These are phyloP conservation scores for Fusarium transvaalense DNA, from an alignment of 2,329 filamentous ascomycete species.

Conservation along the genomic window DNA sequence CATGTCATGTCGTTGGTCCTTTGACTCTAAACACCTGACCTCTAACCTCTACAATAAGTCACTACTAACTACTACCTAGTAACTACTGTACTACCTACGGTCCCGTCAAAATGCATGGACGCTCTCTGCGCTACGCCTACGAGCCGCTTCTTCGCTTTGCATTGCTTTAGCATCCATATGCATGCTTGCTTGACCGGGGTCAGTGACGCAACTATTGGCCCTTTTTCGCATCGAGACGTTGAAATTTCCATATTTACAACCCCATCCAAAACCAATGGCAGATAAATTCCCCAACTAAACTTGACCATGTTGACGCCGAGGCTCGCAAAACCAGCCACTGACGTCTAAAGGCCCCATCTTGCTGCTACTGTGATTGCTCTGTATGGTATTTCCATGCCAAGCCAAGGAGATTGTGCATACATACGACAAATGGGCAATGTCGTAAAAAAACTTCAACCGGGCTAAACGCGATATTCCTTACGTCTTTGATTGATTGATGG, in stretches of 20 bases:
- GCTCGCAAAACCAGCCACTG: constrained; percentile 35
- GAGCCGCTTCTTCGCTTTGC: constrained; percentile 29
- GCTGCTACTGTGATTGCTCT: neutral
- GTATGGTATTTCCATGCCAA: constrained; percentile 6
- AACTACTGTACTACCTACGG: neutral
- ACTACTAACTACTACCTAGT: no score
- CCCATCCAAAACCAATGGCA: constrained; percentile 19
- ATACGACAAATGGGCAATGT: constrained; percentile 3
- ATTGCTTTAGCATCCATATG: constrained; percentile 17
- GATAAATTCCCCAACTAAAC: constrained; percentile 24
- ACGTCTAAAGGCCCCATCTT: constrained; percentile 24
- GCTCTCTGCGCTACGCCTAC: constrained; percentile 27
- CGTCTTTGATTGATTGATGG: neutral
- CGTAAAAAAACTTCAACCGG: constrained; percentile 4
- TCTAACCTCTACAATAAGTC: neutral
- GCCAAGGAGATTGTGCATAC: constrained; percentile 16
- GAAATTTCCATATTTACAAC: constrained; percentile 10
- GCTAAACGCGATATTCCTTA: constrained; percentile 11
- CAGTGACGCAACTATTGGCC: constrained; percentile 13
- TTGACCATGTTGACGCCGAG: constrained; percentile 9
- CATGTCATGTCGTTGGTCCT: constrained; percentile 19
- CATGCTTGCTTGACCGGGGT: constrained; percentile 20
- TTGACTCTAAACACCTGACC: constrained; percentile 13
- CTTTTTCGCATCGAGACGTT: neutral
- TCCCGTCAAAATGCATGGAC: constrained; percentile 3